A percentile compares a stretch with the other conserved stretches of the same genome.
phyloP scores from a whole-genome alignment of 1,284 basidiomycete species.

The Exobasidium rhododendri region DNA sequence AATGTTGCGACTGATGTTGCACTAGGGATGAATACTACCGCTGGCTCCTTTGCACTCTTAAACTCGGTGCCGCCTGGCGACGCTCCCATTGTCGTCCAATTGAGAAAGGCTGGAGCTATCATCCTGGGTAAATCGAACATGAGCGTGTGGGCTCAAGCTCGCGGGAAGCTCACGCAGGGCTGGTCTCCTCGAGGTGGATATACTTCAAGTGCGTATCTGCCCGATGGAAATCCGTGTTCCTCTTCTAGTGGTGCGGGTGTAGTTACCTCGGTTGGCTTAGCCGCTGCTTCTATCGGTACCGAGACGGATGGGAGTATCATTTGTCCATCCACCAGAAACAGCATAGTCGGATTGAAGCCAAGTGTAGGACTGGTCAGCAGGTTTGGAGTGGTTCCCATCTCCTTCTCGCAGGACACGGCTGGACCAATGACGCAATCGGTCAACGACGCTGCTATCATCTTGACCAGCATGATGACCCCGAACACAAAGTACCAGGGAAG shows the following conservation, averaged over 20 bases:
- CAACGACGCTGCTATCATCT: constrained; percentile 26
- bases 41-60: constrained; percentile 58
- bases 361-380: constrained; percentile 29
- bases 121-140: constrained; percentile 60
- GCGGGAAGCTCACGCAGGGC: constrained; percentile 63
- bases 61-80: constrained; percentile 63
- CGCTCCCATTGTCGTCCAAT: constrained; percentile 63
- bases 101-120: constrained; percentile 68
- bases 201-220: constrained; percentile 64
- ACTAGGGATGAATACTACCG: constrained; percentile 65
- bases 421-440: constrained; percentile 28
- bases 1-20: constrained; percentile 65
- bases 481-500: not conserved
- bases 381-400: constrained; percentile 27
- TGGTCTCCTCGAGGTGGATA: constrained; percentile 70
- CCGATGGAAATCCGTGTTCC: constrained; percentile 64
- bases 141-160: constrained; percentile 55
- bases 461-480: constrained; percentile 22
- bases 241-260: constrained; percentile 68
- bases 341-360: constrained; percentile 34
- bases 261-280: constrained; percentile 64
- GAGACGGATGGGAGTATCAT: constrained; percentile 59
- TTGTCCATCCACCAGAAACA: constrained; percentile 29
- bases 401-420: constrained; percentile 25
- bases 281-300: constrained; percentile 63